Evolutionary conservation across 2,329 filamentous ascomycete species (phyloP).

Genomic region (Penicillium frequentans): DNA sequence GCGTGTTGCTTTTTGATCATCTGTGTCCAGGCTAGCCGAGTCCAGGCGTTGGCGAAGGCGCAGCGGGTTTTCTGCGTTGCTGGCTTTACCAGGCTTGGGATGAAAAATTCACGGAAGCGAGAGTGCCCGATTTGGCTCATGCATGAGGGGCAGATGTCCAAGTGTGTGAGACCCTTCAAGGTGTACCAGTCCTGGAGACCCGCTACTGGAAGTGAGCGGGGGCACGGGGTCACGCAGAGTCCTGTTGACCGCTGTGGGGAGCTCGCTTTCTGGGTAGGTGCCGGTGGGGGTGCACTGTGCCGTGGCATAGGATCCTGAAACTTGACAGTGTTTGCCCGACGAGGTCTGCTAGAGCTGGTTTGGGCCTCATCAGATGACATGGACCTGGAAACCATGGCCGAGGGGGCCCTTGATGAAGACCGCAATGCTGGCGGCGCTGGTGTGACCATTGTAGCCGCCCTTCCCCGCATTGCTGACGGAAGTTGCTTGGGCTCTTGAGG

Average conservation of each 20-base stretch:
- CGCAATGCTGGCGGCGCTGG: conserved; percentile 1
- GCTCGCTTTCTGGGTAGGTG: conserved; percentile 1
- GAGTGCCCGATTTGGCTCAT: conserved; percentile 71
- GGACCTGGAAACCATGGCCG: conserved; percentile 1
- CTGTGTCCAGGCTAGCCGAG: conserved; percentile 79
- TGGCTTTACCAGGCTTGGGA: conserved; percentile 59
- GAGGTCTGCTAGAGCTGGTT: conserved; percentile 1
- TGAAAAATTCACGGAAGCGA: conserved; percentile 66
- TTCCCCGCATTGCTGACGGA: conserved; percentile 2
- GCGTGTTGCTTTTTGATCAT: conserved; percentile 68
- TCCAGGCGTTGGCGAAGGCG: conserved; percentile 80
- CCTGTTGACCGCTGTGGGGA: conserved; percentile 17
- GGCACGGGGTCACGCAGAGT: conserved; percentile 64
- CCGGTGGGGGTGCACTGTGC: neutral
- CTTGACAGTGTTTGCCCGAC: conserved; percentile 11
- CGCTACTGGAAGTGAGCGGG: conserved; percentile 60
- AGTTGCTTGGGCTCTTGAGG: conserved; percentile 1
- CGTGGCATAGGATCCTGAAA: conserved; percentile 6
- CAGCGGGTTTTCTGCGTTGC: conserved; percentile 64
- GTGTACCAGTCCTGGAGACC: conserved; percentile 79
- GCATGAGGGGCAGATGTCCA: conserved; percentile 82
- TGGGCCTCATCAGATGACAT: conserved; percentile 9
- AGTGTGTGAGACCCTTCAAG: conserved; percentile 66
- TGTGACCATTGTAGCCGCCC: conserved; percentile 10
- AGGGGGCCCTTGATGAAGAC: conserved; percentile 6